Conservation (phyloP, 164 flowering plant genomes). For the Dillenia turbinata region DNA sequence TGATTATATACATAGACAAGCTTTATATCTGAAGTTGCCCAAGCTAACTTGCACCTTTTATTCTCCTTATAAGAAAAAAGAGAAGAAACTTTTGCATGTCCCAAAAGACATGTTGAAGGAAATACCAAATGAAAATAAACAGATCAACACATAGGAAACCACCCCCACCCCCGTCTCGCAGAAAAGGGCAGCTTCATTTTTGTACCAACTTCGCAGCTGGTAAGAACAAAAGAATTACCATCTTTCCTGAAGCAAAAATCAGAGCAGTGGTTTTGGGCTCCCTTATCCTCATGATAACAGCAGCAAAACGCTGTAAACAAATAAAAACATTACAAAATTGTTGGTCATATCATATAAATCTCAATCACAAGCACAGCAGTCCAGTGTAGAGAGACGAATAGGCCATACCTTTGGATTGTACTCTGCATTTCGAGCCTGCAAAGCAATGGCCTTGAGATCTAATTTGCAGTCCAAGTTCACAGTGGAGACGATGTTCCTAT, state of each 20-base stretch:
- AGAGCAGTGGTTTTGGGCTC: constrained; percentile 90
- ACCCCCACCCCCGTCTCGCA: too few relatives aligned
- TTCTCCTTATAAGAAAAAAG: too few relatives aligned
- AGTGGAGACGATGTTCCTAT: constrained; percentile 93
- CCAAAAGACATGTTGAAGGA: too few relatives aligned
- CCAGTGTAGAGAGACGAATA: neutral
- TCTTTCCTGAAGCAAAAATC: constrained; percentile 93
- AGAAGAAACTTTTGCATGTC: too few relatives aligned
- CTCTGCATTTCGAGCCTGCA: constrained; percentile 90
- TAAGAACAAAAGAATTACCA: constrained; percentile 44
- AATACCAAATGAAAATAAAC: too few relatives aligned
- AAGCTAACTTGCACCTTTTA: too few relatives aligned
- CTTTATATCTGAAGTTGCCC: too few relatives aligned
- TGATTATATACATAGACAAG: too few relatives aligned
- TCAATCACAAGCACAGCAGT: neutral
- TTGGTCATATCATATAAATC: neutral
- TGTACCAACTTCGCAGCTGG: too few relatives aligned
- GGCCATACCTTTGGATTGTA: constrained; percentile 79
- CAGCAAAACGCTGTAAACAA: constrained; percentile 86
- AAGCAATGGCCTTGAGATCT: constrained; percentile 78
- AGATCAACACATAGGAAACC: too few relatives aligned
- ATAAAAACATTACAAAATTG: neutral
- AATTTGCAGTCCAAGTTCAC: constrained; percentile 90
- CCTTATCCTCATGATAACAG: constrained; percentile 88
- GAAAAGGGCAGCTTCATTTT: too few relatives aligned